Conservation (phyloP, 805 yeast genomes). For the Kregervanrija delftensis region DNA sequence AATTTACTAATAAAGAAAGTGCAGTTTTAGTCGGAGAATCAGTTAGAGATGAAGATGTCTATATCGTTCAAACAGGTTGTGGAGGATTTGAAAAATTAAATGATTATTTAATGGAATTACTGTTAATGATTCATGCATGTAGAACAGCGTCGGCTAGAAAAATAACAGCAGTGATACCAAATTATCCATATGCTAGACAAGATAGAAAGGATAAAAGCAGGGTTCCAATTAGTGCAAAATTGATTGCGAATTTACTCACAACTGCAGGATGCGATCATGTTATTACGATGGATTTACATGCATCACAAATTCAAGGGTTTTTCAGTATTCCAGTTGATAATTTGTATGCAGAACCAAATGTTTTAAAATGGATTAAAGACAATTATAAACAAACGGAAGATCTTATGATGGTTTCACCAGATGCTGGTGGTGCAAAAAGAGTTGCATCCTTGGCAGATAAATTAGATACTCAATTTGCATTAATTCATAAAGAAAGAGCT, state of each 20-base stretch:
- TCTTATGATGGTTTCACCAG: constrained; percentile 77
- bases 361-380: constrained; percentile 66
- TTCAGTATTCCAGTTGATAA: constrained; percentile 81
- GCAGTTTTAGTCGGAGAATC: constrained; percentile 75
- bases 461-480: constrained; percentile 72
- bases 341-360: constrained; percentile 78
- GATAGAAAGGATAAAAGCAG: constrained; percentile 80
- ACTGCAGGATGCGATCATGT: constrained; percentile 86
- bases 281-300: constrained; percentile 82
- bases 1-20: constrained; percentile 74
- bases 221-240: constrained; percentile 81
- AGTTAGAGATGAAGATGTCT: constrained; percentile 79
- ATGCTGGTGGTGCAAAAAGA: constrained; percentile 87
- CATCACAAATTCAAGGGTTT: constrained; percentile 86
- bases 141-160: constrained; percentile 78
- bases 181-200: constrained; percentile 84
- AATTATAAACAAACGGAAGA: constrained; percentile 43
- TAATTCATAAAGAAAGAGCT: constrained; percentile 80
- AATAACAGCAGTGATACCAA: constrained; percentile 77
- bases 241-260: constrained; percentile 74
- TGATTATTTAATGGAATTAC: constrained; percentile 65
- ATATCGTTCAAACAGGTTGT: constrained; percentile 72
- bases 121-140: constrained; percentile 78
- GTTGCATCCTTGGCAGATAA: constrained; percentile 82
- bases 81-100: constrained; percentile 72